These are phyloP conservation scores for Rosa multiflora DNA, from an alignment of 306 rosid genomes.

Conservation along the genomic window DNA sequence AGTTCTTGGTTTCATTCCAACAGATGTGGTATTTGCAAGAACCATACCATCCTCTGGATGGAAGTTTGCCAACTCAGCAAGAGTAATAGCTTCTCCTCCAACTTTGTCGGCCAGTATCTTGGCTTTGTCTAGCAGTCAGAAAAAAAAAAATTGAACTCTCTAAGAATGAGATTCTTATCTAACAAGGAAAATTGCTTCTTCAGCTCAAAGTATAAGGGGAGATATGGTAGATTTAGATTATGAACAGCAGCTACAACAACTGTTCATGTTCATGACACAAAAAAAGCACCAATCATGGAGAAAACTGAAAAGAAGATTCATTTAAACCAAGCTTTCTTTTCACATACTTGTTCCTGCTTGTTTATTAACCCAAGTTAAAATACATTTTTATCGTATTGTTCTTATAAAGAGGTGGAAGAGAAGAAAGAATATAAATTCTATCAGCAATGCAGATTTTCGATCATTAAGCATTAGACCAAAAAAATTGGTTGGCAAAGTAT, in stretches of 20 bases:
- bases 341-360: neutral
- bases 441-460: neutral
- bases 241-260: neutral
- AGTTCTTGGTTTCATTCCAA: slow-evolving; percentile 58
- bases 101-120: slow-evolving; percentile 48
- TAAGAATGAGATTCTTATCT: neutral
- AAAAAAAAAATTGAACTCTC: neutral
- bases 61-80: slow-evolving; percentile 47
- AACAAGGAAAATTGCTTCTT: neutral
- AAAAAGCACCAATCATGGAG: neutral
- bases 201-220: neutral
- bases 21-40: slow-evolving; percentile 57
- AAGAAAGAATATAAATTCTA: neutral
- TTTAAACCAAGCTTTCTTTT: no score
- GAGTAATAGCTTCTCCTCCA: slow-evolving; percentile 53
- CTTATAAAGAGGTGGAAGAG: neutral
- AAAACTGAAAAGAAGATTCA: neutral
- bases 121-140: slow-evolving; percentile 46
- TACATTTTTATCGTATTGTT: neutral
- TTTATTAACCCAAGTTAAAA: neutral
- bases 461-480: neutral
- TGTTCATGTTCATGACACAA: neutral
- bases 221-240: neutral
- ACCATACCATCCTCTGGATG: slow-evolving; percentile 60
- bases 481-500: neutral